phyloP scores from a whole-genome alignment of 2,329 filamentous ascomycete genomes.

The Corinectria fuckeliana region DNA sequence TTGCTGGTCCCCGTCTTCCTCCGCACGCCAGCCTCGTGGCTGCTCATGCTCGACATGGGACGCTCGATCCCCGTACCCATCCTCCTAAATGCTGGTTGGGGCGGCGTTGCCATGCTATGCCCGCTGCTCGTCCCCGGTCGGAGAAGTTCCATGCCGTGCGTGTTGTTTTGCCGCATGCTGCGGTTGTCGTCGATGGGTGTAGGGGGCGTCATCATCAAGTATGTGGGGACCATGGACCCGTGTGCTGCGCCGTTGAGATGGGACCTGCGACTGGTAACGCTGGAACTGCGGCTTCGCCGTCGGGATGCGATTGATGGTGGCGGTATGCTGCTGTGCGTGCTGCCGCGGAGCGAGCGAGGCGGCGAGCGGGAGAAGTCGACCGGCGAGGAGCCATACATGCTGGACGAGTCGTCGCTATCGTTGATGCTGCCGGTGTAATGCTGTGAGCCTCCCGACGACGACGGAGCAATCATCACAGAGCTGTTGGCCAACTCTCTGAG shows the following conservation, averaged over 20 bases:
- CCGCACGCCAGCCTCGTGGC: constrained; percentile 33
- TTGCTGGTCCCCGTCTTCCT: constrained; percentile 41
- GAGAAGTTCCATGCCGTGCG: constrained; percentile 41
- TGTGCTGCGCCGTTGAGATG: constrained; percentile 42
- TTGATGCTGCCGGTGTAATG: constrained; percentile 52
- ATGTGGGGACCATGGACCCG: constrained; percentile 46
- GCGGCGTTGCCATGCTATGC: constrained; percentile 24
- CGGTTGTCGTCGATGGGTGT: constrained; percentile 46
- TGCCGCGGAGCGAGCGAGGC: constrained; percentile 57
- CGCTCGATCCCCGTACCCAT: constrained; percentile 35
- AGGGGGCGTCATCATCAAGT: constrained; percentile 56
- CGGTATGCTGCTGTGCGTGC: constrained; percentile 56
- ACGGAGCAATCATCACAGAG: constrained; percentile 66
- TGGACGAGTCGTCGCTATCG: constrained; percentile 64
- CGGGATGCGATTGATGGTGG: constrained; percentile 45
- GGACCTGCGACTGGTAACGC: constrained; percentile 56
- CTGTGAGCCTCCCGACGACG: constrained; percentile 46
- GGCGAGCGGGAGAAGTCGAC: constrained; percentile 67
- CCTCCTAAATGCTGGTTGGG: constrained; percentile 33
- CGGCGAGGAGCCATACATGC: constrained; percentile 58
- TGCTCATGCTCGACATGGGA: constrained; percentile 44
- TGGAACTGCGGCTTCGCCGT: constrained; percentile 60
- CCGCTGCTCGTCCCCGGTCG: constrained; percentile 44
- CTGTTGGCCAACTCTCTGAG: constrained; percentile 85
- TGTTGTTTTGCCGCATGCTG: constrained; percentile 28